Conservation (phyloP, 2,329 filamentous ascomycete species). For the Aquanectria penicillioides region DNA sequence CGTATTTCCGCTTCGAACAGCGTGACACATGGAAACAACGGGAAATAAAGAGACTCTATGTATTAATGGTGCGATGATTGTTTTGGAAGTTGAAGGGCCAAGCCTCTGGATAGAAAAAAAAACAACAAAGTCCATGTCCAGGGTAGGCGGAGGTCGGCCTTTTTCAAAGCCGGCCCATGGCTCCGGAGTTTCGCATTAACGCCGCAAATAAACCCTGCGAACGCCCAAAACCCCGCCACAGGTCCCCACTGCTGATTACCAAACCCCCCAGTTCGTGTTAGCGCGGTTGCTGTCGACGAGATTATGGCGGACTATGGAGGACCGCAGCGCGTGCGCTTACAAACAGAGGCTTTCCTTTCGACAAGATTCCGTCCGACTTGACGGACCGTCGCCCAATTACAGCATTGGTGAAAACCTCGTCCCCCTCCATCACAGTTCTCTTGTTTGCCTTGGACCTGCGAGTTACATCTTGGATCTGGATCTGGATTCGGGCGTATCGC, state of each 20-base stretch:
- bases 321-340: constrained; percentile 16
- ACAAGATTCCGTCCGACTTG: constrained; percentile 15
- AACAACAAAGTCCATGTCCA: no score
- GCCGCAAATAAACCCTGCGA: constrained; percentile 7
- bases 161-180: constrained; percentile 7
- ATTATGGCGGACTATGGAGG: constrained; percentile 1
- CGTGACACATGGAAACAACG: neutral
- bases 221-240: constrained; percentile 3
- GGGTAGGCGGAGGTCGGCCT: constrained; percentile 6
- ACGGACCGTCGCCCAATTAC: constrained; percentile 22
- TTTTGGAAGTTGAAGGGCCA: no score
- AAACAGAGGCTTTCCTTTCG: constrained; percentile 15
- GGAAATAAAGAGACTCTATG: neutral
- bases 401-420: neutral
- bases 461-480: neutral
- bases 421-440: neutral
- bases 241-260: constrained; percentile 1
- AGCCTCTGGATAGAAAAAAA: no score
- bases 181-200: constrained; percentile 20
- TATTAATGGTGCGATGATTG: neutral
- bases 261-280: constrained; percentile 20
- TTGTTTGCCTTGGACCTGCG: neutral
- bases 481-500: no score
- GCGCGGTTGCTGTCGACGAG: no score
- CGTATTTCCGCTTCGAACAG: neutral